Conservation (phyloP, 2,329 filamentous ascomycete genomes). For the Drechmeria coniospora region DNA sequence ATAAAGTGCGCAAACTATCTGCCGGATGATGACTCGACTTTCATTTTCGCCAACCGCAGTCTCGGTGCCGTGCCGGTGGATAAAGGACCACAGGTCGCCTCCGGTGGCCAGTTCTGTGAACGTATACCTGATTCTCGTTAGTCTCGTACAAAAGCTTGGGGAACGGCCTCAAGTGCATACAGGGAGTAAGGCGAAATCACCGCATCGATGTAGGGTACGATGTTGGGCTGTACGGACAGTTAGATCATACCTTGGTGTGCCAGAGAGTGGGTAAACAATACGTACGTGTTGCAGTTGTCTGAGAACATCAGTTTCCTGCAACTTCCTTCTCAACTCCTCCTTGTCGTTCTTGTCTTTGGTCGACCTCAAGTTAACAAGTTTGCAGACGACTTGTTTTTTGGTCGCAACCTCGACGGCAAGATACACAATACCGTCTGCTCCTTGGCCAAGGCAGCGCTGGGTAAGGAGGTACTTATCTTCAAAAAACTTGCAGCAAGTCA, state of each 20-base stretch:
- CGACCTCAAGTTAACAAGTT: slow-evolving; percentile 38
- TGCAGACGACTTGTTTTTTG: slow-evolving; percentile 51
- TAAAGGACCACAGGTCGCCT: slow-evolving; percentile 36
- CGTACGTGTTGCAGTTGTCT: slow-evolving; percentile 38
- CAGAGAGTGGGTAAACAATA: not conserved
- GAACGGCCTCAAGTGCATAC: slow-evolving; percentile 14
- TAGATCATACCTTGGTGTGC: not conserved
- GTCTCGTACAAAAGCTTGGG: not conserved
- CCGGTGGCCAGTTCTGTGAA: slow-evolving; percentile 42
- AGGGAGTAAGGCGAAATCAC: slow-evolving; percentile 31
- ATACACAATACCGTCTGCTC: slow-evolving; percentile 21
- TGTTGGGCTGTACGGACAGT: slow-evolving; percentile 35
- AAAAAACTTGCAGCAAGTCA: slow-evolving; percentile 14
- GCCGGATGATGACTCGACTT: slow-evolving; percentile 28
- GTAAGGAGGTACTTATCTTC: slow-evolving; percentile 17
- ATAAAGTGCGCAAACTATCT: slow-evolving; percentile 28
- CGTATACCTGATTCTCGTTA: slow-evolving; percentile 25
- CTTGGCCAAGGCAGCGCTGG: slow-evolving; percentile 20
- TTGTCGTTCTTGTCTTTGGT: slow-evolving; percentile 11
- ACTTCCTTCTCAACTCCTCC: slow-evolving; percentile 19
- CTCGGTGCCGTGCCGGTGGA: slow-evolving; percentile 16
- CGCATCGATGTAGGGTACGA: slow-evolving; percentile 34
- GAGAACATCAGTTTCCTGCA: slow-evolving; percentile 37
- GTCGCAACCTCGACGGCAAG: slow-evolving; percentile 30
- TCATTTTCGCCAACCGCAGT: slow-evolving; percentile 22